Base-by-base conservation (phyloP, 1,284 basidiomycete genomes). In the Ustilago sp. region DNA sequence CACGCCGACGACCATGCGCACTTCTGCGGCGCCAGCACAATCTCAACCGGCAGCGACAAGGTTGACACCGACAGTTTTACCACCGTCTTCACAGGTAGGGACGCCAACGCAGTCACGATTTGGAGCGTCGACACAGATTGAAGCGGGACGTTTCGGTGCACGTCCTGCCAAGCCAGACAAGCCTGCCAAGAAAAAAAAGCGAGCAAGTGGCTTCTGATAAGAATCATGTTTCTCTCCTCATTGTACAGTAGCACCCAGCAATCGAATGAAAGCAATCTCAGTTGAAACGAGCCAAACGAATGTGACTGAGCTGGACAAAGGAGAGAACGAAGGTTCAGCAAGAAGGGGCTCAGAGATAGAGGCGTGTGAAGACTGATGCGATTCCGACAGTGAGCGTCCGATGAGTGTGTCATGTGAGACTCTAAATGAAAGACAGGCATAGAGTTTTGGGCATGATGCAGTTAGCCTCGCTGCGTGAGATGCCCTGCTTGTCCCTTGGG, bases 401-500 rank as follows among this genome's bases (percentile, higher is more conserved):
- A 45, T 45, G 39, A 41, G 11, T 41, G 43, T 15, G 2, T 9
- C n/a, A 19, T 7, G 11, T 7, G n/a, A 19, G n/a, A 15, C 43
- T 19, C 43, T 19, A 11, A 45, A 19, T 8, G 13, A n/a, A 45
- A 45, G 43, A 45, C n/a, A 8, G 11, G n/a, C 15, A 0, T 6
- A 23, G 43, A 28, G 17, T 19, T 45, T 45, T 5, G 43, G n/a
- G n/a, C 6, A 45, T 45, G 45, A 17, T 15, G 43, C 35, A 15
- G 19, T 43, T 68, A 82, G 17, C 80, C 80, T 47, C 80, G 76
- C 47, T 75, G 76, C 15, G 77, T 70, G 51, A 83, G 76, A 59
- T 83, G 82, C 11, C 82, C 82, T 5, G 79, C 73, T 53, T 84
- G 82, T 8, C 81, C 80, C 32, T 69, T 67, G 6, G 80, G 77